Conservation (phyloP, 345 rosid species). For the Eucalyptus sp. region DNA sequence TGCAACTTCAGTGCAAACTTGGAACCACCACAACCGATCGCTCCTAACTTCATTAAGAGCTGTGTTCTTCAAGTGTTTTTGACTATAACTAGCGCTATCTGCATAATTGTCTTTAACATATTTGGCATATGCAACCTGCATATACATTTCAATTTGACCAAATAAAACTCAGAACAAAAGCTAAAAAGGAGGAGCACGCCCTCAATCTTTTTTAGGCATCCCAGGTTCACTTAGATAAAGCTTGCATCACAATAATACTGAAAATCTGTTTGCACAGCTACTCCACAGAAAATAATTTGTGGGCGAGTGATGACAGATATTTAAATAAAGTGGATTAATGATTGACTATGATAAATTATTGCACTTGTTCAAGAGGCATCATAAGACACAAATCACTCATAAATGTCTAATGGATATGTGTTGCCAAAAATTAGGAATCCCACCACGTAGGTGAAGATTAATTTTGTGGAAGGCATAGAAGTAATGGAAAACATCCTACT, state of each 20-base stretch:
- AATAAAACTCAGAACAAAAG: background rate
- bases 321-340: background rate
- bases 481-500: background rate
- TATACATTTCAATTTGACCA: background rate
- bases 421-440: background rate
- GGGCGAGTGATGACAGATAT: background rate
- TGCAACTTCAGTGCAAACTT: slow-evolving; percentile 86
- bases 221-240: background rate
- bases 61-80: slow-evolving; percentile 43
- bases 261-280: background rate
- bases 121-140: slow-evolving; percentile 64
- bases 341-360: background rate
- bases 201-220: background rate
- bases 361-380: background rate
- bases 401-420: background rate
- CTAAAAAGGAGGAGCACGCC: background rate
- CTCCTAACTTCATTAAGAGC: slow-evolving; percentile 21
- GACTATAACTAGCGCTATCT: slow-evolving; percentile 46
- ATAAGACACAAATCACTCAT: background rate
- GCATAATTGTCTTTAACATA: slow-evolving; percentile 52
- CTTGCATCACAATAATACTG: background rate
- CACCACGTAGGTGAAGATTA: background rate
- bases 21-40: slow-evolving; percentile 90
- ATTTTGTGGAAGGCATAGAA: background rate
- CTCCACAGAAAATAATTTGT: background rate